These are phyloP conservation scores for Colletotrichum sp. DNA, from an alignment of 2,329 filamentous ascomycete species.

Conservation along the genomic window DNA sequence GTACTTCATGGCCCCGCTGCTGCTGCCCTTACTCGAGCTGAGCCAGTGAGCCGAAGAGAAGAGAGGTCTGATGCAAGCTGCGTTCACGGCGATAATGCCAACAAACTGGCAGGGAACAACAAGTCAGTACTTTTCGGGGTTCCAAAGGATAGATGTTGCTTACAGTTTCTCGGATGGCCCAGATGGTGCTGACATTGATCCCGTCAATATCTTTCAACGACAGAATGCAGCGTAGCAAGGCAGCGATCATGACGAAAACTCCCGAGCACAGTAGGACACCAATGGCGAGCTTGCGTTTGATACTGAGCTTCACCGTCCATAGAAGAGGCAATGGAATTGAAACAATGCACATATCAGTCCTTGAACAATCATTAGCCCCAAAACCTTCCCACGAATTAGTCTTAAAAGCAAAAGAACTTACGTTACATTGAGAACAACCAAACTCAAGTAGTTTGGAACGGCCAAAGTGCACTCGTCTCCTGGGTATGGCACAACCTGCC, in stretches of 20 bases:
- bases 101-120: constrained; percentile 37
- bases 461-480: constrained; percentile 41
- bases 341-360: constrained; percentile 43
- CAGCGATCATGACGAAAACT: constrained; percentile 47
- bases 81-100: constrained; percentile 46
- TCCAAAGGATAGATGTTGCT: background rate
- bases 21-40: constrained; percentile 35
- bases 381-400: background rate
- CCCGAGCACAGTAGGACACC: constrained; percentile 45
- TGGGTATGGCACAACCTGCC: constrained; percentile 45
- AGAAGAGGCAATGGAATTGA: constrained; percentile 44
- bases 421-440: constrained; percentile 41
- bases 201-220: constrained; percentile 38
- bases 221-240: constrained; percentile 44
- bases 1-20: constrained; percentile 25
- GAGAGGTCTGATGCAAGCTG: constrained; percentile 44
- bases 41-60: constrained; percentile 38
- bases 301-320: constrained; percentile 40
- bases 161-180: constrained; percentile 48
- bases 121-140: background rate
- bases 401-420: constrained; percentile 21
- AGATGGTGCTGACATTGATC: constrained; percentile 44
- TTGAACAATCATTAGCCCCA: constrained; percentile 15
- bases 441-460: constrained; percentile 39
- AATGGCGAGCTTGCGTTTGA: constrained; percentile 41